Conservation (phyloP, 371 early-diverging fungal species). For the Mortierella sp. region DNA sequence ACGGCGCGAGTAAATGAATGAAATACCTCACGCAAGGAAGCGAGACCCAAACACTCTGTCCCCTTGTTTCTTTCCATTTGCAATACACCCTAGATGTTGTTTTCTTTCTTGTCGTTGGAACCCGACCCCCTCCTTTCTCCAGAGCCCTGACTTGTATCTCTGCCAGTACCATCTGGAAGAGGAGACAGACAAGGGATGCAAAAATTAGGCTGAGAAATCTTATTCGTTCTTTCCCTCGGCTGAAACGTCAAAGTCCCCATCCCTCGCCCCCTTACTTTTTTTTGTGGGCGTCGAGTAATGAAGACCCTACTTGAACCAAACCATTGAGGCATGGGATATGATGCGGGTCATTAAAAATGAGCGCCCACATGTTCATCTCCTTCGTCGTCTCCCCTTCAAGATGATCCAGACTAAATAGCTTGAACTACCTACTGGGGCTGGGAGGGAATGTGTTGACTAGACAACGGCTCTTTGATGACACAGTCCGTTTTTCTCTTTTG, state of each 20-base stretch:
- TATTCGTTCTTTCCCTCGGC: neutral
- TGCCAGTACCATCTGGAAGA: neutral
- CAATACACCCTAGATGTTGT: too few species aligned
- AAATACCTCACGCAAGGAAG: neutral
- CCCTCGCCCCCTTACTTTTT: neutral
- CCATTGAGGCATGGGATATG: too few species aligned
- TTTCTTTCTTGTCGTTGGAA: too few species aligned
- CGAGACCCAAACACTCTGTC: neutral
- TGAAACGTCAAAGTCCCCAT: neutral
- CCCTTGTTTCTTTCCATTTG: neutral
- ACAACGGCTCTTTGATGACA: conserved; percentile 6
- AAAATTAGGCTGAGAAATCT: neutral
- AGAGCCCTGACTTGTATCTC: too few species aligned
- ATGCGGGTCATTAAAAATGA: too few species aligned
- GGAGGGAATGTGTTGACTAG: too few species aligned
- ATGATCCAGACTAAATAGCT: too few species aligned
- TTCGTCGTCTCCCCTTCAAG: too few species aligned
- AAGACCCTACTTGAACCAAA: neutral
- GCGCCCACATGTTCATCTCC: too few species aligned
- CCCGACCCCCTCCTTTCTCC: too few species aligned
- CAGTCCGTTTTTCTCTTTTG: neutral
- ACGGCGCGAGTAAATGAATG: neutral
- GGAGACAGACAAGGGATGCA: neutral
- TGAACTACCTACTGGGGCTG: too few species aligned
- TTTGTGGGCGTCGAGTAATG: neutral